Evolutionary conservation across 257 asterid species (phyloP).

Genomic region (Plantago elongata): DNA sequence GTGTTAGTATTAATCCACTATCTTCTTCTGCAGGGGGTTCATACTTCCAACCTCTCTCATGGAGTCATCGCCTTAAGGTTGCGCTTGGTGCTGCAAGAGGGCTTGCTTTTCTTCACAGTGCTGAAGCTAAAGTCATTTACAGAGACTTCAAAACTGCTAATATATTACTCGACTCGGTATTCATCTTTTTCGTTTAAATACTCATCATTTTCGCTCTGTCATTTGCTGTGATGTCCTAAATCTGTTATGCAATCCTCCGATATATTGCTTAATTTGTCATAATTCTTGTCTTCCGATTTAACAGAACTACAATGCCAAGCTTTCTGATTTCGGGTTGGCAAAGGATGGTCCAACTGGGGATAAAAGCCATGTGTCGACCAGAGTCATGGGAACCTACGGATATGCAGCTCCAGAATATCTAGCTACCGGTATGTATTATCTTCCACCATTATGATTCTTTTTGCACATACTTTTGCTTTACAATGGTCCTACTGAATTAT

Average conservation of each 20-base stretch:
- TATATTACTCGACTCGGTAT: slow-evolving; percentile 78
- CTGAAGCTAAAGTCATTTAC: slow-evolving; percentile 77
- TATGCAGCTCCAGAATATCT: slow-evolving; percentile 91
- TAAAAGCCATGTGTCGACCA: slow-evolving; percentile 65
- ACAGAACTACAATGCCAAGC: slow-evolving; percentile 82
- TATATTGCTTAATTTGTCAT: not conserved
- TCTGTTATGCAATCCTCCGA: not conserved
- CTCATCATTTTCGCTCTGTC: not conserved
- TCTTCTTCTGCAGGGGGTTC: slow-evolving; percentile 63
- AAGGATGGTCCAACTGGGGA: slow-evolving; percentile 83
- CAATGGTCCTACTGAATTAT: not conserved
- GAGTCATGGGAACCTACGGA: slow-evolving; percentile 84
- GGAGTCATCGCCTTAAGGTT: slow-evolving; percentile 84
- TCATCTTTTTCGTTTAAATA: slow-evolving; percentile 3
- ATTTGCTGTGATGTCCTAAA: not conserved
- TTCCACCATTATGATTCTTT: not conserved
- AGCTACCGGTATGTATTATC: slow-evolving; percentile 54
- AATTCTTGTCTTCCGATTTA: slow-evolving; percentile 20
- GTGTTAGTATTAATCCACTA: slow-evolving; percentile 2
- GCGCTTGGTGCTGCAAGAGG: slow-evolving; percentile 91
- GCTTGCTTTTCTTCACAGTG: slow-evolving; percentile 81
- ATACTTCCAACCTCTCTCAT: slow-evolving; percentile 84
- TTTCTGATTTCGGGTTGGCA: slow-evolving; percentile 94
- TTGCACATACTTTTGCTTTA: not conserved
- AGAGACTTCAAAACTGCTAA: slow-evolving; percentile 85